These are phyloP conservation scores for Elaeagnus macrophylla DNA, from an alignment of 306 rosid genomes.

Conservation along the genomic window DNA sequence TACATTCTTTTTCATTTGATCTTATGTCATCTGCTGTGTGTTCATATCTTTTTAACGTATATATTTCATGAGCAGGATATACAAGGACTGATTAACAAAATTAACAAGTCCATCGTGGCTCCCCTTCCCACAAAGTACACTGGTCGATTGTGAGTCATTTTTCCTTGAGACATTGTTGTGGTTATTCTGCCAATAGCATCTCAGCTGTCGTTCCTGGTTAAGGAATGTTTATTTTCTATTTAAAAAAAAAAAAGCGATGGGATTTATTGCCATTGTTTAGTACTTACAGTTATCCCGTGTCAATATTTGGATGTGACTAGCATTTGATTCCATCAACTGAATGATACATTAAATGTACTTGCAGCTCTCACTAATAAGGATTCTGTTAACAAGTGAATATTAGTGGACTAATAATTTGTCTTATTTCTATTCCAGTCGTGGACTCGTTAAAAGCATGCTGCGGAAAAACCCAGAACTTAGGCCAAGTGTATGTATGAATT, in stretches of 20 bases:
- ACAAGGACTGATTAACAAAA: constrained; percentile 91
- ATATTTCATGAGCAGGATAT: constrained; percentile 72
- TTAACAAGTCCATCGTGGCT: constrained; percentile 89
- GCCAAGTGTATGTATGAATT: constrained; percentile 73
- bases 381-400: constrained; percentile 2
- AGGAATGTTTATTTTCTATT: neutral
- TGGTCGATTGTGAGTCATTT: constrained; percentile 70
- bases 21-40: neutral
- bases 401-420: constrained; percentile 17
- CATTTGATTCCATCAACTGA: neutral
- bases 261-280: neutral
- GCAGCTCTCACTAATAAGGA: neutral
- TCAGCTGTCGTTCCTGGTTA: too few relatives aligned
- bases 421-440: constrained; percentile 61
- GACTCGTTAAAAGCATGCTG: constrained; percentile 94
- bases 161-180: neutral
- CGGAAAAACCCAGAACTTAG: constrained; percentile 98
- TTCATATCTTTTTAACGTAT: neutral
- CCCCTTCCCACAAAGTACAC: constrained; percentile 93
- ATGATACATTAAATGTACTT: neutral
- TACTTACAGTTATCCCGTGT: neutral
- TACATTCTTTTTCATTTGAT: too few relatives aligned
- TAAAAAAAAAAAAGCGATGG: too few relatives aligned
- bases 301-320: neutral
- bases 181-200: too few relatives aligned